A percentile compares a stretch with the other conserved stretches of the same genome.
Evolutionary conservation across 805 yeast genomes (phyloP).

Genomic region (Starmera caribaea): DNA sequence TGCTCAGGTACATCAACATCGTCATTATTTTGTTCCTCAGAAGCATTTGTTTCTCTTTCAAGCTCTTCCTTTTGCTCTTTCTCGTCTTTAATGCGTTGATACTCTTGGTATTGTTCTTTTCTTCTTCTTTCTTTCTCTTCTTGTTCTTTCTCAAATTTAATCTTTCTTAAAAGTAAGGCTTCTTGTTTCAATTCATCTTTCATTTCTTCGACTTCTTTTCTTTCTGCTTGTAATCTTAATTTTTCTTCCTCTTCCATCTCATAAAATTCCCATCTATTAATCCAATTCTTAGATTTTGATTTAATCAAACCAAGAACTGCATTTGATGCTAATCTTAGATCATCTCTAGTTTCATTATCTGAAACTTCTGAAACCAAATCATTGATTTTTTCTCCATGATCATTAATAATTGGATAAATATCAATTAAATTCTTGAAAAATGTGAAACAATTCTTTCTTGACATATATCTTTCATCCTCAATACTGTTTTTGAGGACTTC

Average conservation of each 20-base stretch:
- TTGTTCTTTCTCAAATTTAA: conserved; percentile 1
- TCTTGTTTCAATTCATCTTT: conserved; percentile 5
- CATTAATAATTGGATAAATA: conserved; percentile 58
- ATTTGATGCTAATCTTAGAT: conserved; percentile 65
- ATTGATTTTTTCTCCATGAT: conserved; percentile 48
- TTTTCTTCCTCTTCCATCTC: conserved; percentile 36
- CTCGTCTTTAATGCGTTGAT: conserved; percentile 10
- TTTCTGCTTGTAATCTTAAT: conserved; percentile 11
- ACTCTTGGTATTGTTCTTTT: neutral
- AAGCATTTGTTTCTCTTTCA: conserved; percentile 13
- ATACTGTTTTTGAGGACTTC: conserved; percentile 14
- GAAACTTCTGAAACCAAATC: conserved; percentile 38
- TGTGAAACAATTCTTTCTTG: conserved; percentile 71
- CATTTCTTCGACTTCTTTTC: conserved; percentile 5
- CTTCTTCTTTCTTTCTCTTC: conserved; percentile 2
- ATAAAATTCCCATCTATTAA: conserved; percentile 48
- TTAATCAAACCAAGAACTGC: conserved; percentile 61
- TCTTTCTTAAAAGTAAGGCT: neutral
- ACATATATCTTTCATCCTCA: conserved; percentile 54
- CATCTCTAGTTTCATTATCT: conserved; percentile 58
- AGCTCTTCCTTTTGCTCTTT: conserved; percentile 2
- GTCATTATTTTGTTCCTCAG: conserved; percentile 1
- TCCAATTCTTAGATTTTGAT: conserved; percentile 37
- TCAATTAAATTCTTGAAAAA: conserved; percentile 57
- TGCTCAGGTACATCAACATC: neutral